Conservation (phyloP, 176 grass and related monocot species). For the Tillandsia leiboldiana region DNA sequence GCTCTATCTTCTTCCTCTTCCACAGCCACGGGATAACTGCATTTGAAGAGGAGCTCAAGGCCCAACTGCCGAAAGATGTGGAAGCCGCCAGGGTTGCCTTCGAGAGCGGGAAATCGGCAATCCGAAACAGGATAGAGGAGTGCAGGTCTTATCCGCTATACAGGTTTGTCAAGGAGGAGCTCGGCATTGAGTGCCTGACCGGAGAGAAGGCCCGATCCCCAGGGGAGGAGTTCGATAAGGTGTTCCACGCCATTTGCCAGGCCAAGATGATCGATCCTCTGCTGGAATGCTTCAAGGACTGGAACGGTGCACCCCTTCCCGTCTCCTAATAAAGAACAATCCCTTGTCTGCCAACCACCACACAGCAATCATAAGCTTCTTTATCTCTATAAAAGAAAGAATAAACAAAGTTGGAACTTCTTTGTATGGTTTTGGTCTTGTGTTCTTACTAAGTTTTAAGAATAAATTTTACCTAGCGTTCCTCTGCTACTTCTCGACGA, state of each 20-base stretch:
- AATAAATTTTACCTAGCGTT: too few relatives aligned
- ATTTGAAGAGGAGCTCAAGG: constrained; percentile 34
- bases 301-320: constrained; percentile 63
- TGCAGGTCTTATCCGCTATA: constrained; percentile 72
- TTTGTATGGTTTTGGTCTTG: too few relatives aligned
- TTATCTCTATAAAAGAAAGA: background rate
- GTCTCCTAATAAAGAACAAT: constrained; percentile 27
- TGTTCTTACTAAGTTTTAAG: too few relatives aligned
- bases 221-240: constrained; percentile 65
- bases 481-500: too few relatives aligned
- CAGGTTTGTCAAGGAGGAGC: constrained; percentile 55
- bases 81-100: constrained; percentile 40
- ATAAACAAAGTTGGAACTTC: too few relatives aligned
- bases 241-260: constrained; percentile 49
- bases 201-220: constrained; percentile 63
- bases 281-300: constrained; percentile 71
- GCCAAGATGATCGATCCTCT: constrained; percentile 54
- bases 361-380: background rate
- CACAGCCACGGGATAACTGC: background rate
- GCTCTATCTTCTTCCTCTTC: background rate
- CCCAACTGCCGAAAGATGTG: constrained; percentile 40
- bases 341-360: background rate
- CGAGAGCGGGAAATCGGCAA: constrained; percentile 29
- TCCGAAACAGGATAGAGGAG: constrained; percentile 40
- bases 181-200: constrained; percentile 39